Base-by-base conservation (phyloP, 768 basidiomycete species). In the Chalciporus piperatus region DNA sequence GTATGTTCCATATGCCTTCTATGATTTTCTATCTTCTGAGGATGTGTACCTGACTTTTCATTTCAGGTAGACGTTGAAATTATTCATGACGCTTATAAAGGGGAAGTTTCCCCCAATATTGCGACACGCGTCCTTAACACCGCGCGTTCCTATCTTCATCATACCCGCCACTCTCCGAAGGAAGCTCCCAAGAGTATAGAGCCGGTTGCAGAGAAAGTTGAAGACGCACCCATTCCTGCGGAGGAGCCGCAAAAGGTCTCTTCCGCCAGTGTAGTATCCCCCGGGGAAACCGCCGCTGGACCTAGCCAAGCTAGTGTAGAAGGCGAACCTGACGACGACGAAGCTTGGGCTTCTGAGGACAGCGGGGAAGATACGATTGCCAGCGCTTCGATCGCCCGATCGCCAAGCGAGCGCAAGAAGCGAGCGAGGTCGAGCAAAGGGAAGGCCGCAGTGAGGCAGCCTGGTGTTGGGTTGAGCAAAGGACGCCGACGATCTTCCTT, bases 11-110 rank as follows among this genome's bases (percentile, higher is more conserved):
- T 30, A 7, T 30, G 2, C 11, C 11, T 30, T 30, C 6, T 30
- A 30, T 30, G 28, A 2, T 27, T 27, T 9, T 27, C 4, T 25
- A 25, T 25, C 25, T 25, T 25, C 25, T n/a, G 25, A 25, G 6
- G 27, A 27, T 1, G 27, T 9, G 27, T 27, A 27, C 9, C 27
- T 27, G 27, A 27, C 44, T 19, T 17, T 49, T 30, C 35, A 25
- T 48, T 35, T 41, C 54, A 86, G 83, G 81, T 86, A 46, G 80
- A 84, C 37, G 84, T 88, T 17, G 78, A 83, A 43, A 78, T 87
- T 19, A 68, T 83, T 42, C 73, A 74, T n/a, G 77, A 77, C 45
- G 72, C 76, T 12, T 63, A 68, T 30, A 40, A 54, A 13, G 48
- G 22, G 20, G 47, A 59, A 37, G 32, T 28, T 37, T 53, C 44